Evolutionary conservation across 495 filamentous ascomycete genomes (phyloP), one percentile per base, ranked within the genome.

Genomic region (Podospora fimiseda): DNA sequence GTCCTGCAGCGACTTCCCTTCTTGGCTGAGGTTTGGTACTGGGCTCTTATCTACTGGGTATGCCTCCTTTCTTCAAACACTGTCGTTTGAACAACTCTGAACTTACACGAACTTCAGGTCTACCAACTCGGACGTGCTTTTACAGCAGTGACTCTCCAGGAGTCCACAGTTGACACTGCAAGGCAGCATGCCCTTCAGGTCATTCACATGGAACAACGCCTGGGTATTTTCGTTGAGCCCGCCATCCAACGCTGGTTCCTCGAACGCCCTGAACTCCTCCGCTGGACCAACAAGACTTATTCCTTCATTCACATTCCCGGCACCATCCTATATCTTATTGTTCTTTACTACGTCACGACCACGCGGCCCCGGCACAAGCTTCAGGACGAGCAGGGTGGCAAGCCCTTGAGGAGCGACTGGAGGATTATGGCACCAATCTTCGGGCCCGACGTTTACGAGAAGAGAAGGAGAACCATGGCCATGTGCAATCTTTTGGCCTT

Each of bases 291-390:
- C 59, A 75, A 81, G 61, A 78, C 80, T 13, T 90, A 90, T 62
- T 88, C 84, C 1, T 89, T 89, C 59, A 88, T 91, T 57, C 87
- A 90, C 65, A 90, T 91, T 50, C 87, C 86, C 0, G 86, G 85
- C 13, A 89, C 87, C 2, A 88, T 88, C 16, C 64, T 69, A 9
- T 87, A 84, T 61, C 72, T 87, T 20, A 78, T 84, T 51, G 80
- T 78, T 64, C 72, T 88, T 5, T 87, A 81, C 64, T 83, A 86
- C 65, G 80, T 80, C 57, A 86, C 82, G 7, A 83, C 76, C 43
- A 76, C 78, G 7, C 19, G 71, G 58, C 57, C 78, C 71, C 55
- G 61, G 55, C 58, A 51, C 27, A 65, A 61, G 20, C 54, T 70
- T 43, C 61, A 66, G 58, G 60, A 66, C 16, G 63, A 69, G 48